phyloP scores from a whole-genome alignment of 495 filamentous ascomycete species.

The Hypoxylon trugodes region DNA sequence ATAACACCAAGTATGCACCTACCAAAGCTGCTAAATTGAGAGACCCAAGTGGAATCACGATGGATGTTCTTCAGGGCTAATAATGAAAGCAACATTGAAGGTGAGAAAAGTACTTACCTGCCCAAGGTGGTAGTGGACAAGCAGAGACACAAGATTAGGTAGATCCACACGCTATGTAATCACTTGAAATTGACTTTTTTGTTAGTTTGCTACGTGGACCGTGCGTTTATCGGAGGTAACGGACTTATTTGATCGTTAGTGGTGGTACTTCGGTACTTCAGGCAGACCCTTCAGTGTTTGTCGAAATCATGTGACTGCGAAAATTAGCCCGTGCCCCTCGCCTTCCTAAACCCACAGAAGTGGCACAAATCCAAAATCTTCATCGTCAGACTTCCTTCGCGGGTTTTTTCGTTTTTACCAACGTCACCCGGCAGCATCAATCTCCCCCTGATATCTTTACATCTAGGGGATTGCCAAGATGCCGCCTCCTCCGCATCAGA shows the following conservation, averaged over 20 bases:
- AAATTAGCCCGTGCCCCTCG: conserved; percentile 47
- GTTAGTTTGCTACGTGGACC: too few relatives aligned
- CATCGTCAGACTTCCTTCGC: conserved; percentile 32
- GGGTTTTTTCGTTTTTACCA: conserved; percentile 25
- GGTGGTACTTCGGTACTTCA: not conserved
- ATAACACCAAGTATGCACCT: too few relatives aligned
- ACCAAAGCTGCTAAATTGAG: too few relatives aligned
- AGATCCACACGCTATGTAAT: not conserved
- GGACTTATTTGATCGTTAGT: conserved; percentile 6
- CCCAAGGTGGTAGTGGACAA: too few relatives aligned
- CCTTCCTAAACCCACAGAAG: conserved; percentile 43
- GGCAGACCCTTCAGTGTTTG: not conserved
- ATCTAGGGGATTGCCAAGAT: conserved; percentile 53
- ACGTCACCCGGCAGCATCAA: conserved; percentile 41
- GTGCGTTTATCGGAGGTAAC: conserved; percentile 18
- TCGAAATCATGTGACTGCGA: conserved; percentile 42
- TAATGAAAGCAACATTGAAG: too few relatives aligned
- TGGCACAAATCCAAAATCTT: conserved; percentile 46
- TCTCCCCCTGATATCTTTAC: conserved; percentile 35
- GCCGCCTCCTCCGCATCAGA: conserved; percentile 96
- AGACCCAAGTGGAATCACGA: too few relatives aligned
- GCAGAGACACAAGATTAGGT: too few relatives aligned
- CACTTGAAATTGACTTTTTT: not conserved
- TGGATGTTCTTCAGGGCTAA: too few relatives aligned
- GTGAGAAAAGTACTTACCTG: too few relatives aligned